These are phyloP conservation scores for Metschnikowia borealis DNA, from an alignment of 805 yeast genomes.

Conservation along the genomic window DNA sequence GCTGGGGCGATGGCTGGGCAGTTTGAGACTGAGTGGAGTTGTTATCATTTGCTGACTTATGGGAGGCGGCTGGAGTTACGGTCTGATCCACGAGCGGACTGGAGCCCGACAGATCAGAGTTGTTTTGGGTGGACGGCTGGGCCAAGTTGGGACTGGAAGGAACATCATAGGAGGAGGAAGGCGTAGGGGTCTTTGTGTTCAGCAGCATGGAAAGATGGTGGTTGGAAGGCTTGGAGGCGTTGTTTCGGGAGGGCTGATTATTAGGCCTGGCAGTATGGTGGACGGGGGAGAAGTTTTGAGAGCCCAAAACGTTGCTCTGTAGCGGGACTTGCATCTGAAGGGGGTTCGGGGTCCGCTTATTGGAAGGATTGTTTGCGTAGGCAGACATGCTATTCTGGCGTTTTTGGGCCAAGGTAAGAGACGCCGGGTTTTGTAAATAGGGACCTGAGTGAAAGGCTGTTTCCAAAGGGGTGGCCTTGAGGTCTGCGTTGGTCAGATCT, in stretches of 20 bases:
- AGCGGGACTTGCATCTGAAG: slow-evolving; percentile 15
- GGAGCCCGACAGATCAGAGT: slow-evolving; percentile 40
- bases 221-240: slow-evolving; percentile 16
- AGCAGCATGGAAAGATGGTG: slow-evolving; percentile 12
- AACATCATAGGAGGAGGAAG: slow-evolving; percentile 37
- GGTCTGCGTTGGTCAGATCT: slow-evolving; percentile 1
- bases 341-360: slow-evolving; percentile 31
- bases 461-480: neutral
- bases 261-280: slow-evolving; percentile 6
- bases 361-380: slow-evolving; percentile 29
- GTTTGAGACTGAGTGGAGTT: slow-evolving; percentile 8
- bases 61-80: neutral
- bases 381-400: slow-evolving; percentile 39
- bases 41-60: slow-evolving; percentile 8
- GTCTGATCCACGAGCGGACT: slow-evolving; percentile 25
- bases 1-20: slow-evolving; percentile 8
- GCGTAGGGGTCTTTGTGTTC: slow-evolving; percentile 35
- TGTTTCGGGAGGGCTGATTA: slow-evolving; percentile 10
- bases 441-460: slow-evolving; percentile 5
- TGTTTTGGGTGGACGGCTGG: slow-evolving; percentile 27
- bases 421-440: slow-evolving; percentile 5
- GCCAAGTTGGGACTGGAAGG: slow-evolving; percentile 38
- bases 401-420: slow-evolving; percentile 26
- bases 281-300: slow-evolving; percentile 8
- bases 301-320: slow-evolving; percentile 15